phyloP scores from a whole-genome alignment of 768 basidiomycete genomes.

The Amanita brunnescens region DNA sequence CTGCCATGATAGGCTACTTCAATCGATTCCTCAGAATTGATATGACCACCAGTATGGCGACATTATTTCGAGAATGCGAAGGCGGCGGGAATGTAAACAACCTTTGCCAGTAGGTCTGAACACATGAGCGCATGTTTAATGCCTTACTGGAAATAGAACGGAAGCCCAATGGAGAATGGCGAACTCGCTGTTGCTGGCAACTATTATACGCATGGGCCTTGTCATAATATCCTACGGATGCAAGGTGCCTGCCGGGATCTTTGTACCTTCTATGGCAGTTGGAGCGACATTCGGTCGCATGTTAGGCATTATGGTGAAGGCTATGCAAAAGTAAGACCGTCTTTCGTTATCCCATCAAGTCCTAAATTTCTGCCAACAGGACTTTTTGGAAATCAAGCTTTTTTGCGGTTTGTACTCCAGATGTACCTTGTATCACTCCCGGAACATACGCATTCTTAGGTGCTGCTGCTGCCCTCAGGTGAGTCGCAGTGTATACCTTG shows the following conservation, averaged over 20 bases:
- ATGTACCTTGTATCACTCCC: constrained; percentile 94
- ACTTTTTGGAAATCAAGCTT: constrained; percentile 78
- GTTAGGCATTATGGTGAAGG: constrained; percentile 95
- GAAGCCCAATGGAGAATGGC: constrained; percentile 91
- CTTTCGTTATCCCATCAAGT: background rate
- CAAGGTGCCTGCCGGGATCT: constrained; percentile 96
- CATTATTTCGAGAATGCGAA: constrained; percentile 94
- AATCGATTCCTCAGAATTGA: constrained; percentile 94
- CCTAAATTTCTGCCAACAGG: constrained; percentile 29
- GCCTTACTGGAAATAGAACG: constrained; percentile 39
- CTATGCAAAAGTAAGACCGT: constrained; percentile 62
- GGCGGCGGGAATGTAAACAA: constrained; percentile 83
- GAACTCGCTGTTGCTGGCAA: constrained; percentile 86
- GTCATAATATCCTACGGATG: constrained; percentile 92
- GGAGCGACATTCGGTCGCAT: constrained; percentile 96
- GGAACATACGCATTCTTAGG: constrained; percentile 98
- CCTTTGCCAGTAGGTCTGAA: constrained; percentile 78
- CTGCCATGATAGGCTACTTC: constrained; percentile 87
- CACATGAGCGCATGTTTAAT: background rate
- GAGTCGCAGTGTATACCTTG: background rate
- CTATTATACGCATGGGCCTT: constrained; percentile 76
- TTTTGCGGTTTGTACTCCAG: constrained; percentile 85
- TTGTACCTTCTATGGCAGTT: constrained; percentile 98
- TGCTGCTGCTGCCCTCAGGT: constrained; percentile 93
- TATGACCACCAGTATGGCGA: constrained; percentile 95